Percentiles rank a stretch among this genome's conserved stretches.
Evolutionary conservation across 169 alveolate genomes (phyloP).

Genomic region (Plasmodium fragile): DNA sequence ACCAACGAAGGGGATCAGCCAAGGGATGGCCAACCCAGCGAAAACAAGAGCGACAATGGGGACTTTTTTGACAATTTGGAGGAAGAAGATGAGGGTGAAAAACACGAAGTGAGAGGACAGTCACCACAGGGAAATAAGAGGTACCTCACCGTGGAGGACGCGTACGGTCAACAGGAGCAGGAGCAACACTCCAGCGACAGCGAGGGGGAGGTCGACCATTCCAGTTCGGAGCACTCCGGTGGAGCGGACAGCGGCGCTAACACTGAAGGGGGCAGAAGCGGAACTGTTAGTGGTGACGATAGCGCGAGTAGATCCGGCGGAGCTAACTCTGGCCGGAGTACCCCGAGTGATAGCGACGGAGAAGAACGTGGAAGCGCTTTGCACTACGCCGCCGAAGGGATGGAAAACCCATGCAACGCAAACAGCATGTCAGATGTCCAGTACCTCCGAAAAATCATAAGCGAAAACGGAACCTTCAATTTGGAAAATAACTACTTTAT

Average conservation of each 20-base stretch:
- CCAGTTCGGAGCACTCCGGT: not conserved
- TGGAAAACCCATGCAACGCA: not conserved
- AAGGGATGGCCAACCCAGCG: not conserved
- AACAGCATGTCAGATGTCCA: constrained; percentile 46
- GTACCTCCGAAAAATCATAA: constrained; percentile 43
- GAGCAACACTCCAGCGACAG: not conserved
- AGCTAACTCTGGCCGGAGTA: not conserved
- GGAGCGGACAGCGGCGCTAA: not conserved
- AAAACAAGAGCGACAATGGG: not conserved
- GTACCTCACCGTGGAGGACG: constrained; percentile 5
- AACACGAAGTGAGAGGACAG: not conserved
- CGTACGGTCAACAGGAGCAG: not conserved
- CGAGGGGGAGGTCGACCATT: not conserved
- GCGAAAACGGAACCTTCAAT: constrained; percentile 38
- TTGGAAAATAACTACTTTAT: constrained; percentile 55
- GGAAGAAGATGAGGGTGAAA: not conserved
- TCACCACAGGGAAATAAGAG: not conserved
- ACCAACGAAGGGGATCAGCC: constrained; percentile 9
- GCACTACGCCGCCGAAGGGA: not conserved
- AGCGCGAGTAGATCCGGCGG: too few species aligned
- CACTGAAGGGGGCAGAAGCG: not conserved
- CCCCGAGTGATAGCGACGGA: constrained; percentile 1
- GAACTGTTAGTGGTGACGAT: not conserved
- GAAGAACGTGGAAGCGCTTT: not conserved
- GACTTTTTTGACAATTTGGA: constrained; percentile 13